Conservation (phyloP, 192 early-diverging fungal species). For the Entomortierella chlamydospora region DNA sequence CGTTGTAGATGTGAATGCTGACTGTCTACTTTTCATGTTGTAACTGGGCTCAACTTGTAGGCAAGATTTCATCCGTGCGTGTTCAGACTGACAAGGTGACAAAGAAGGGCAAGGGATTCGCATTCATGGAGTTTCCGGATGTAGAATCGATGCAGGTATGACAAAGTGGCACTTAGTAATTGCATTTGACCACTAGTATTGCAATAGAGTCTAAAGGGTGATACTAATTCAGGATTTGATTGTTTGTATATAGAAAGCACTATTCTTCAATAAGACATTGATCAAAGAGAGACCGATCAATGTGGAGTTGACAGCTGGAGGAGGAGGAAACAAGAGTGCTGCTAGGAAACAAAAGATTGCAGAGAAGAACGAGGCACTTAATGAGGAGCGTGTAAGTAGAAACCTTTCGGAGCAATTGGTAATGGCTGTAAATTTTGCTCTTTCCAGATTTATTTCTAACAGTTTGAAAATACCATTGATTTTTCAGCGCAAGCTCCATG, state of each 20-base stretch:
- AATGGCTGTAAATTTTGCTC: not conserved
- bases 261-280: slow-evolving; percentile 71
- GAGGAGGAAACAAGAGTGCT: slow-evolving; percentile 73
- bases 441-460: not conserved
- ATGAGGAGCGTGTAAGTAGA: slow-evolving; percentile 65
- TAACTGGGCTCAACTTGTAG: slow-evolving; percentile 5
- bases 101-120: slow-evolving; percentile 78
- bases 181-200: not conserved
- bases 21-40: not conserved
- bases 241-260: slow-evolving; percentile 57
- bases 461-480: not conserved
- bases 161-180: no score
- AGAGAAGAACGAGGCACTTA: slow-evolving; percentile 60
- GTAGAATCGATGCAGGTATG: slow-evolving; percentile 63
- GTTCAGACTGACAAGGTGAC: slow-evolving; percentile 77
- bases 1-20: not conserved
- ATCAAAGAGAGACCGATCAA: slow-evolving; percentile 76
- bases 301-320: slow-evolving; percentile 80
- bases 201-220: not conserved
- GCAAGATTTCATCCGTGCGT: slow-evolving; percentile 67
- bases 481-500: slow-evolving; percentile 60
- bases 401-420: slow-evolving; percentile 21
- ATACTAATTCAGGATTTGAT: not conserved
- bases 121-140: slow-evolving; percentile 75
- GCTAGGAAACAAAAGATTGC: slow-evolving; percentile 60